Base-by-base conservation (phyloP, 1,139 yeast species). In the Candida mesenterica region DNA sequence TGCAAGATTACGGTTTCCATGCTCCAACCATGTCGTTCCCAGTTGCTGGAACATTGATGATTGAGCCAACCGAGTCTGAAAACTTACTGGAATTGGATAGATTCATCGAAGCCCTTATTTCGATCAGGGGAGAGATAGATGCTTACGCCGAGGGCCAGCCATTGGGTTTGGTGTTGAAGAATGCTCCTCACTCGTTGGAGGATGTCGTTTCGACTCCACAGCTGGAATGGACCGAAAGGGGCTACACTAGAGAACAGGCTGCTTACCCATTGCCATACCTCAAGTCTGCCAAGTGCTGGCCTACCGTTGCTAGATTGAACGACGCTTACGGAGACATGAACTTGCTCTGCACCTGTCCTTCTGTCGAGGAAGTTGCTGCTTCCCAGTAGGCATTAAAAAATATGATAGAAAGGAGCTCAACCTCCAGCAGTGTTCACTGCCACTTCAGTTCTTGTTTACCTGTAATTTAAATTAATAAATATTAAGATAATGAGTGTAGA, bases 21-120 rank as follows among this genome's bases (percentile, higher is more conserved):
- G 97, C 97, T 1, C 98, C 98, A 48, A 92, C 98, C 33, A 82
- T 92, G 88, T 92, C 97, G 1, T 92, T 94, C 86, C 98, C 98
- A 15, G 96, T 92, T 36, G 90, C 97, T 9, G 95, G 95, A 42
- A 92, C 98, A 3, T 74, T 92, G 50, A 92, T 92, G 98, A 82
- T 92, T 47, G 98, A 92, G 65, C 98, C 98, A 40, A 92, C 98
- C 4, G 98, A 92, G 64, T 82, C 94, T 15, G 98, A 92, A 65
- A 81, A 88, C 55, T 66, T 84, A 54, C 85, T 72, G 37, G 98
- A 92, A 66, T 72, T 92, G 48, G 94, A 92, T 62, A 76, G 97
- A 53, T 92, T 92, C 62, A 81, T 89, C 43, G 92, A 88, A 43
- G 79, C 97, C 2, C 75, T 92, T 71, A 79, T 92, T 45, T 62